These are phyloP conservation scores for Plectosphaerella cucumerina DNA, from an alignment of 2,329 filamentous ascomycete genomes.

Conservation along the genomic window DNA sequence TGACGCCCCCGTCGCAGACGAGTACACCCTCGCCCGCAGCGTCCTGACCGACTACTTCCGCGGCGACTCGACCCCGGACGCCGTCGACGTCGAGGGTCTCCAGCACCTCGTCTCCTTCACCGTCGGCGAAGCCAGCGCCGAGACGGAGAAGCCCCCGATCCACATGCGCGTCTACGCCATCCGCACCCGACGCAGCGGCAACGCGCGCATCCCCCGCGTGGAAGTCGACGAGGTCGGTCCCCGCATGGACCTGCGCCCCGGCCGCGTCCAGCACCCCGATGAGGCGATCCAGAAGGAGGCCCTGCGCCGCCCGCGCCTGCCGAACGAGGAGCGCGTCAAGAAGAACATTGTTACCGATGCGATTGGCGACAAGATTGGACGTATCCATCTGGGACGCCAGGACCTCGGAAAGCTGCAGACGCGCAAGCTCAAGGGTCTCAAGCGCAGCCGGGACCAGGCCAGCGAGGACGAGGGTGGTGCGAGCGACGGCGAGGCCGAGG, in stretches of 20 bases:
- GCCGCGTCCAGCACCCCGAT: slow-evolving; percentile 76
- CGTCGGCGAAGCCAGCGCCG: slow-evolving; percentile 56
- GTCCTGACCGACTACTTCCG: slow-evolving; percentile 89
- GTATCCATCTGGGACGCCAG: slow-evolving; percentile 87
- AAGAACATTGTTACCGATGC: slow-evolving; percentile 93
- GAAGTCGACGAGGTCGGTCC: slow-evolving; percentile 96
- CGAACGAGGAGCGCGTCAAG: slow-evolving; percentile 73
- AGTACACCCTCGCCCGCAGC: slow-evolving; percentile 82
- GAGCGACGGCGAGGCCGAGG: slow-evolving; percentile 36
- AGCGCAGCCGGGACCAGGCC: slow-evolving; percentile 66
- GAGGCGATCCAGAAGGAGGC: slow-evolving; percentile 81
- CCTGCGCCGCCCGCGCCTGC: slow-evolving; percentile 74
- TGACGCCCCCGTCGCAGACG: slow-evolving; percentile 73
- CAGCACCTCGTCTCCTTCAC: slow-evolving; percentile 84
- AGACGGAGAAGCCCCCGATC: slow-evolving; percentile 48
- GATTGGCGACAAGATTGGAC: slow-evolving; percentile 94
- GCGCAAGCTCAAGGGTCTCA: slow-evolving; percentile 98
- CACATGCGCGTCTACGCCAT: slow-evolving; percentile 81
- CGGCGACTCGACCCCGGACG: slow-evolving; percentile 67
- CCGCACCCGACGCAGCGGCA: slow-evolving; percentile 78
- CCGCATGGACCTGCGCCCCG: slow-evolving; percentile 85
- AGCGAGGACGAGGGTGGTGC: slow-evolving; percentile 46
- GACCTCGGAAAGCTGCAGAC: slow-evolving; percentile 86
- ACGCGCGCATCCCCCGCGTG: slow-evolving; percentile 76
- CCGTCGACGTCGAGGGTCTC: slow-evolving; percentile 91